Evolutionary conservation across 1,284 basidiomycete genomes (phyloP), one percentile per base, ranked within the genome.

Genomic region (Microbotryomycetes sp.): DNA sequence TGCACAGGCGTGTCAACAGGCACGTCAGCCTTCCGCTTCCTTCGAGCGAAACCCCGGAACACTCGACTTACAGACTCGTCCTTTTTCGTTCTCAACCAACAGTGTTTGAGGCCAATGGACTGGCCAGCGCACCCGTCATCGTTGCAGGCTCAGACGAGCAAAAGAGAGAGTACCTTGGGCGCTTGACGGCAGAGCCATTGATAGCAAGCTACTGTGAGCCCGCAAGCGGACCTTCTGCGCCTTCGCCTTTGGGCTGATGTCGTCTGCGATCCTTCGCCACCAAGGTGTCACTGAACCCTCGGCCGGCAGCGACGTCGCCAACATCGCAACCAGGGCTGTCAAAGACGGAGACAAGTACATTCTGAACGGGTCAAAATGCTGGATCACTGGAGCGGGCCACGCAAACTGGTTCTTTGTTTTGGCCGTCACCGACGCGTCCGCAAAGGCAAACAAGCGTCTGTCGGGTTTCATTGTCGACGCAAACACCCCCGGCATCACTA

Each of bases 321-420:
- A 72, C 6, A 78, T 79, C 66, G 74, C 74, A 64, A 79, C 79
- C 9, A 73, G 71, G 54, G 81, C 81, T 0, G 77, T 75, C 54
- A 80, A 80, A 73, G 76, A 77, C 60, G 79, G 79, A 13, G 79
- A 80, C 67, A 75, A 78, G 59, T 81, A 78, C 74, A 73, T 76
- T 2, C 58, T 78, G 21, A 78, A 78, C 63, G 81, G 81, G 5
- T 77, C 75, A 55, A 82, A 82, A 77, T 79, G 80, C 77, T 81
- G 80, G 77, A 75, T 49, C 47, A 72, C 15, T 9, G 35, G 35
- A 11, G 35, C 35, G 78, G 80, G 51, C 74, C 79, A 56, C 60
- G 79, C 79, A 60, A 79, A 80, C 73, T 79, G 78, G 78, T 78
- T 76, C 75, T 82, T 81, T 68, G 80, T 81, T 4, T 75, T 82